Base-by-base conservation (phyloP, 2,329 filamentous ascomycete genomes). In the Moelleriella libera region DNA sequence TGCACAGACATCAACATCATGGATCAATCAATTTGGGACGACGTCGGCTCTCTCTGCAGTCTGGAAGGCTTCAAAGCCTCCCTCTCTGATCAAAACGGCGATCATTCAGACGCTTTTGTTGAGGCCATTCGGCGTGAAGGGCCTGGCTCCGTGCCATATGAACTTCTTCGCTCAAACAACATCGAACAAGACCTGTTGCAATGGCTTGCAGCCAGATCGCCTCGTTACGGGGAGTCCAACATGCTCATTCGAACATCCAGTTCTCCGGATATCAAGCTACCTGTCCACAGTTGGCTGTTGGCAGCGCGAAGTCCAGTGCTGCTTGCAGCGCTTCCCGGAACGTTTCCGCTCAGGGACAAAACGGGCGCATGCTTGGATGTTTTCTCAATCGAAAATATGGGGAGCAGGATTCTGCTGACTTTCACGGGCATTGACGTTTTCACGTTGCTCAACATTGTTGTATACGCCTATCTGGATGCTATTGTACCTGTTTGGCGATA, bases 401-500 rank as follows among this genome's bases (percentile, higher is more conserved):
- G 73, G 14, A 72, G 72, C 5, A 75, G 72, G 43, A 65, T 72
- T 1, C 49, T 81, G 8, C 58, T 96, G 21, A 74, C 76, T 0
- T 82, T 97, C 46, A 68, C 78, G 21, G 65, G 78, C 2, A 57
- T 90, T 10, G 88, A 96, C 58, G 72, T 92, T 39, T 70, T 94
- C 34, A 83, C 87, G 1, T 59, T 96, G 6, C 68, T 95, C 48
- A 90, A 95, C 55, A 55, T 97, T 8, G 76, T 84, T 1, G 69
- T 90, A 8, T 96, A 87, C 57, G 60, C 83, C 6, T 97, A 97
- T 60, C 82, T 81, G 5, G 92, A 97, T 58, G 72, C 70, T 4
- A 68, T 89, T 12, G 72, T 95, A 32, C 87, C 92, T 50, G 84
- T 89, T 14, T 97, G 92, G 92, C 85, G 89, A 53, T 82, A 84